Evolutionary conservation across 164 flowering plant genomes (phyloP).

Genomic region (Stephania yunnanensis): DNA sequence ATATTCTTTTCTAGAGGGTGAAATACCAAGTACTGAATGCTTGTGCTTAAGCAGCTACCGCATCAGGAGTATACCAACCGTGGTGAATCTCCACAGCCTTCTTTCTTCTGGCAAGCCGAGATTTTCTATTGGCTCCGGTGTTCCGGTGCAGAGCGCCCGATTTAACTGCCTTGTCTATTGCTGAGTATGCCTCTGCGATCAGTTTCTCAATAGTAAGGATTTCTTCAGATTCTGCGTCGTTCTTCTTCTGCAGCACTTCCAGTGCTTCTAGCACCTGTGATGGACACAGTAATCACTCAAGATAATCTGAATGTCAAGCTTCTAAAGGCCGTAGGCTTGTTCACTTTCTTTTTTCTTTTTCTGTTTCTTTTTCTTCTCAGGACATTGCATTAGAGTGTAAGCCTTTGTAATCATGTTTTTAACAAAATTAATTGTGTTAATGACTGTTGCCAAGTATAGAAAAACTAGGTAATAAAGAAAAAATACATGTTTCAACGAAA

Average conservation of each 20-base stretch:
- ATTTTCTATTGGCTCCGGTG: constrained; percentile 86
- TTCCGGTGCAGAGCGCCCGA: constrained; percentile 76
- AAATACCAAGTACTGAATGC: not conserved
- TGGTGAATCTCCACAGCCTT: constrained; percentile 79
- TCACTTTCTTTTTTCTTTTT: too few relatives aligned
- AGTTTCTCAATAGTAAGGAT: constrained; percentile 66
- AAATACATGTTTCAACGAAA: too few relatives aligned
- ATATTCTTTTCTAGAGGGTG: not conserved
- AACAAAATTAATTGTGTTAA: too few relatives aligned
- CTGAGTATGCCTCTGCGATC: constrained; percentile 85
- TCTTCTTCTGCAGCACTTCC: constrained; percentile 64
- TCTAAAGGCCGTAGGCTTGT: too few relatives aligned
- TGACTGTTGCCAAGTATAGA: too few relatives aligned
- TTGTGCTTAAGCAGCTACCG: constrained; percentile 12
- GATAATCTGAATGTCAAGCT: not conserved
- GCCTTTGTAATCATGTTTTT: too few relatives aligned
- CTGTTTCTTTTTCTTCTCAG: too few relatives aligned
- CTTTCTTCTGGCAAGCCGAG: constrained; percentile 88
- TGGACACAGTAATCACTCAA: constrained; percentile 3
- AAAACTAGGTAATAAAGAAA: too few relatives aligned
- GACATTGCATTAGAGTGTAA: too few relatives aligned
- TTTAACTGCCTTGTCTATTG: constrained; percentile 81
- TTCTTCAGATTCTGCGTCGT: constrained; percentile 65
- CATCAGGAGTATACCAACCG: constrained; percentile 79
- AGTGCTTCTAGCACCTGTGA: constrained; percentile 65